These are phyloP conservation scores for Epichloe coenophiala DNA, from an alignment of 2,329 filamentous ascomycete species.

Conservation along the genomic window DNA sequence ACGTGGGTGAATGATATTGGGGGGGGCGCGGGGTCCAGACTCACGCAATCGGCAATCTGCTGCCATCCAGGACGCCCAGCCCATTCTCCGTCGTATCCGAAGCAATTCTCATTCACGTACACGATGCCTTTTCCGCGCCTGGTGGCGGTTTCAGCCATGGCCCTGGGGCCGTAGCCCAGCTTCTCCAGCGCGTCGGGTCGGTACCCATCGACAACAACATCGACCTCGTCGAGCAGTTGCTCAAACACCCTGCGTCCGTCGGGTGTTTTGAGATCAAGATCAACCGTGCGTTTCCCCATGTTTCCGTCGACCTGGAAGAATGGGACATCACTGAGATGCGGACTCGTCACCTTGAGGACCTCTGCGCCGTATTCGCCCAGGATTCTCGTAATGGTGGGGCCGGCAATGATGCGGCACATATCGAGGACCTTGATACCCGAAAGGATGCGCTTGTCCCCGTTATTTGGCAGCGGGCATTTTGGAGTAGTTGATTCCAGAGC, in stretches of 20 bases:
- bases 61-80: constrained; percentile 54
- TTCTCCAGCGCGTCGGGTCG: constrained; percentile 50
- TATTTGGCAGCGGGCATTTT: constrained; percentile 24
- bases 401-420: constrained; percentile 62
- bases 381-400: constrained; percentile 56
- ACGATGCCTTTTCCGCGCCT: constrained; percentile 48
- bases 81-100: constrained; percentile 49
- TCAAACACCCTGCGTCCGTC: constrained; percentile 43
- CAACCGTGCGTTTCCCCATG: constrained; percentile 53
- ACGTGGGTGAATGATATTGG: too few species aligned
- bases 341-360: constrained; percentile 58
- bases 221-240: constrained; percentile 43
- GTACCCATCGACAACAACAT: constrained; percentile 56
- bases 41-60: constrained; percentile 52
- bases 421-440: constrained; percentile 60
- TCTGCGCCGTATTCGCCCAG: constrained; percentile 65
- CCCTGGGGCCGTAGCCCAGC: constrained; percentile 48
- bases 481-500: constrained; percentile 36
- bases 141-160: constrained; percentile 37
- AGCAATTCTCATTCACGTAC: constrained; percentile 60
- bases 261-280: constrained; percentile 45
- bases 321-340: constrained; percentile 54
- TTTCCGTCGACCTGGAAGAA: constrained; percentile 64
- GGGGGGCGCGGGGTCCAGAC: neutral
- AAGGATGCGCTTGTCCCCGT: constrained; percentile 21